A percentile compares a stretch with the other conserved stretches of the same genome.
Conservation (phyloP, 805 yeast genomes). For the Cyberlindnera maclurae region DNA sequence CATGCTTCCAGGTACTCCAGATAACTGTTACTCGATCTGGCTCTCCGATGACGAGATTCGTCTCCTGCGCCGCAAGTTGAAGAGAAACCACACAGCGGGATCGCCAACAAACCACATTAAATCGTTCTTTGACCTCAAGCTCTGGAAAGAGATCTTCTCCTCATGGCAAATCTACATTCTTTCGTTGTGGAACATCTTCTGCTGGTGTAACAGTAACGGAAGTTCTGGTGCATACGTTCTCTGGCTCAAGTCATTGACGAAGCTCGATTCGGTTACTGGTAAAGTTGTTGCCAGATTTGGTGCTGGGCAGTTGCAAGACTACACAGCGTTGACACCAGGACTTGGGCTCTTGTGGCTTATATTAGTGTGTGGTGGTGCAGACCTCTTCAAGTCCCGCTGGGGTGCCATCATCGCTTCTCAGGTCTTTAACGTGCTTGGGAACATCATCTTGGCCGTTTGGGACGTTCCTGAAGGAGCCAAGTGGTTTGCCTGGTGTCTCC, state of each 20-base stretch:
- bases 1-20: slow-evolving; percentile 60
- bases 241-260: slow-evolving; percentile 45
- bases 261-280: no score
- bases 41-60: slow-evolving; percentile 52
- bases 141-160: slow-evolving; percentile 47
- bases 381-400: slow-evolving; percentile 31
- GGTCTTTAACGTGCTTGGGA: slow-evolving; percentile 40
- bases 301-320: slow-evolving; percentile 25
- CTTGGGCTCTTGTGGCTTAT: slow-evolving; percentile 11
- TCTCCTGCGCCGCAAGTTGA: slow-evolving; percentile 40
- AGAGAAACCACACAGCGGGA: slow-evolving; percentile 27
- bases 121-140: slow-evolving; percentile 32
- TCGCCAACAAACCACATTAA: slow-evolving; percentile 17
- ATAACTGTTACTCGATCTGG: slow-evolving; percentile 44
- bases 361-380: slow-evolving; percentile 18
- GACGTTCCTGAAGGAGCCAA: slow-evolving; percentile 43
- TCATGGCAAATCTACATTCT: slow-evolving; percentile 55
- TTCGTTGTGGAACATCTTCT: slow-evolving; percentile 43
- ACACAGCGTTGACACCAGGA: slow-evolving; percentile 37
- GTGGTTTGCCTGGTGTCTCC: slow-evolving; percentile 39
- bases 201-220: slow-evolving; percentile 50
- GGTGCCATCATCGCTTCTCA: slow-evolving; percentile 37
- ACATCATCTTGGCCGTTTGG: slow-evolving; percentile 44
- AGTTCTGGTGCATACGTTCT: slow-evolving; percentile 31
- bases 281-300: no score